Evolutionary conservation across 768 basidiomycete genomes (phyloP).

Genomic region (Boletus sensibilis): DNA sequence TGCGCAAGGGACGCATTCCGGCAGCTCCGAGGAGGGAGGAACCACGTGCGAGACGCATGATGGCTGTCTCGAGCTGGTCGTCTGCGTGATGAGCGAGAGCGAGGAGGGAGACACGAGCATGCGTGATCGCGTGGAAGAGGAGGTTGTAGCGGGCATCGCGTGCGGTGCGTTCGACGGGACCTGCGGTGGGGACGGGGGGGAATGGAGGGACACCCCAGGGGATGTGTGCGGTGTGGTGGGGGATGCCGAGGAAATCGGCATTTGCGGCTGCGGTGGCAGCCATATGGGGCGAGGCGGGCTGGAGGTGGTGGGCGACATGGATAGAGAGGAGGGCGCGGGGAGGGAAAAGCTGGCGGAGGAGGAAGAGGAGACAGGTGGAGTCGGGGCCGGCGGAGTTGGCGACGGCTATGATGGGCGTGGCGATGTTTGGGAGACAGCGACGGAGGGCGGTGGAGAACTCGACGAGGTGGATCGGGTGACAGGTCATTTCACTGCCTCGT

Average conservation of each 20-base stretch:
- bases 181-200: slow-evolving; percentile 44
- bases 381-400: slow-evolving; percentile 84
- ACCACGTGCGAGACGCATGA: slow-evolving; percentile 65
- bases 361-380: slow-evolving; percentile 74
- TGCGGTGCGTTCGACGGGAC: slow-evolving; percentile 53
- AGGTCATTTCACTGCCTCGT: no score
- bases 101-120: slow-evolving; percentile 39
- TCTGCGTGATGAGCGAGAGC: slow-evolving; percentile 79
- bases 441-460: slow-evolving; percentile 52
- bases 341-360: slow-evolving; percentile 47
- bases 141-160: slow-evolving; percentile 57
- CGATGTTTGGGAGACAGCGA: slow-evolving; percentile 11
- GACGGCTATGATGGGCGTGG: slow-evolving; percentile 40
- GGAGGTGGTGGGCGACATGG: slow-evolving; percentile 70
- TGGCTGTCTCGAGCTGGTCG: slow-evolving; percentile 79
- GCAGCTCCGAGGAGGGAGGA: slow-evolving; percentile 56
- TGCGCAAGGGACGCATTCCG: slow-evolving; percentile 65
- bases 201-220: slow-evolving; percentile 58
- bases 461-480: slow-evolving; percentile 42
- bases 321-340: slow-evolving; percentile 49
- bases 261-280: slow-evolving; percentile 44
- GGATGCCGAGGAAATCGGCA: slow-evolving; percentile 44
- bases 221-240: slow-evolving; percentile 47
- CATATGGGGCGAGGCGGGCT: slow-evolving; percentile 56
- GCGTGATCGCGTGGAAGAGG: slow-evolving; percentile 48